Conservation (phyloP, 1,139 yeast genomes). For the Yamadazyma atmosphaerica region DNA sequence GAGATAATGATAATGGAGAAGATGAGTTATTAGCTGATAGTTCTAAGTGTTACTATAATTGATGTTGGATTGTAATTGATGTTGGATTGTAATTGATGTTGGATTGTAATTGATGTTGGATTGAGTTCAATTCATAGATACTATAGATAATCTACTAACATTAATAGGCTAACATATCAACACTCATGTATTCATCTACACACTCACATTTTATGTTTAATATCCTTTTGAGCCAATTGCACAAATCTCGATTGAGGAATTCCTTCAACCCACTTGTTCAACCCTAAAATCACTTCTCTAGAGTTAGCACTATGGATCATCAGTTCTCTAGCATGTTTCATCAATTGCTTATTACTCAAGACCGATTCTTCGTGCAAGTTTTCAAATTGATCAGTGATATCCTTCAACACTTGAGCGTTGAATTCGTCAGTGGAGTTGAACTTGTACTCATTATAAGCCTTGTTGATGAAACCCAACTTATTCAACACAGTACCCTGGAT, state of each 20-base stretch:
- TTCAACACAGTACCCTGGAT: conserved; percentile 60
- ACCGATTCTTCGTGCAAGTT: conserved; percentile 61
- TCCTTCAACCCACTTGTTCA: conserved; percentile 70
- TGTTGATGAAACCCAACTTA: conserved; percentile 62
- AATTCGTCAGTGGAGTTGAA: conserved; percentile 59
- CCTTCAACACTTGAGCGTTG: conserved; percentile 51
- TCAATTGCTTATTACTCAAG: conserved; percentile 59
- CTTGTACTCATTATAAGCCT: conserved; percentile 38
- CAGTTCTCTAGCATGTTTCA: conserved; percentile 48
- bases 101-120: not conserved
- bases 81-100: not conserved
- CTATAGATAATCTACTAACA: too few relatives aligned
- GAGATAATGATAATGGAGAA: too few relatives aligned
- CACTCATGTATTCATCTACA: not conserved
- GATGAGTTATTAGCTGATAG: too few relatives aligned
- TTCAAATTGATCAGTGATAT: conserved; percentile 45
- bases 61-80: too few relatives aligned
- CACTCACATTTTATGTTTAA: conserved; percentile 56
- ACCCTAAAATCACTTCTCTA: conserved; percentile 67
- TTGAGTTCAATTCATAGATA: too few relatives aligned
- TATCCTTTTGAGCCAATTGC: conserved; percentile 53
- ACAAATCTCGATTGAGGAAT: conserved; percentile 71
- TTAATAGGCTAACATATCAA: too few relatives aligned
- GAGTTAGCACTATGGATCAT: conserved; percentile 55
- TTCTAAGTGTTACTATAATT: too few relatives aligned